phyloP scores from a whole-genome alignment of 2,329 filamentous ascomycete genomes.

The Colletotrichum sp. region DNA sequence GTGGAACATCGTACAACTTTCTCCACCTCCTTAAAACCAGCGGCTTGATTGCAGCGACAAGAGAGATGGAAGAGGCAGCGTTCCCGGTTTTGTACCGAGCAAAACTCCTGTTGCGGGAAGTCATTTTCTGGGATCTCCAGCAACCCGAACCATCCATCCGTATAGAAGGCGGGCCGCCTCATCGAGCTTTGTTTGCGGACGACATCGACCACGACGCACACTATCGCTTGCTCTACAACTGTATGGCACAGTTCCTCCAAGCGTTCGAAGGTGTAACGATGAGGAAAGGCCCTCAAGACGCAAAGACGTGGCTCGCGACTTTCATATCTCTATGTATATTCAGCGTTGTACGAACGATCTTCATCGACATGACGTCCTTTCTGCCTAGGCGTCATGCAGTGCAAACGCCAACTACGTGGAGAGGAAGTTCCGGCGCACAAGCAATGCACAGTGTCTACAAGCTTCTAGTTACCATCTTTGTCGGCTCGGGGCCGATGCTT shows the following conservation, averaged over 20 bases:
- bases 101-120: slow-evolving; percentile 60
- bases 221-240: slow-evolving; percentile 53
- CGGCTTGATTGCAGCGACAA: slow-evolving; percentile 51
- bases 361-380: slow-evolving; percentile 49
- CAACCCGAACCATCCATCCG: slow-evolving; percentile 52
- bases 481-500: slow-evolving; percentile 45
- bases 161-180: slow-evolving; percentile 27
- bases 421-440: slow-evolving; percentile 8
- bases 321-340: slow-evolving; percentile 65
- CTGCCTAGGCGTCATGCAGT: slow-evolving; percentile 21
- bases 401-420: slow-evolving; percentile 2
- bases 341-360: slow-evolving; percentile 57
- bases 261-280: slow-evolving; percentile 54
- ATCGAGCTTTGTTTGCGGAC: slow-evolving; percentile 32
- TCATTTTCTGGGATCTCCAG: slow-evolving; percentile 58
- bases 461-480: slow-evolving; percentile 54
- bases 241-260: slow-evolving; percentile 56
- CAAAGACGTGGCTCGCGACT: slow-evolving; percentile 54
- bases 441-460: slow-evolving; percentile 56
- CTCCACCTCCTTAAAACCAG: slow-evolving; percentile 58
- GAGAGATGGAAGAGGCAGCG: slow-evolving; percentile 51
- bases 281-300: slow-evolving; percentile 40
- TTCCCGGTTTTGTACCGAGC: slow-evolving; percentile 58
- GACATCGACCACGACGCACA: slow-evolving; percentile 54
- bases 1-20: slow-evolving; percentile 53